Evolutionary conservation across 768 basidiomycete genomes (phyloP).

Genomic region (Kockovaella imperatae): DNA sequence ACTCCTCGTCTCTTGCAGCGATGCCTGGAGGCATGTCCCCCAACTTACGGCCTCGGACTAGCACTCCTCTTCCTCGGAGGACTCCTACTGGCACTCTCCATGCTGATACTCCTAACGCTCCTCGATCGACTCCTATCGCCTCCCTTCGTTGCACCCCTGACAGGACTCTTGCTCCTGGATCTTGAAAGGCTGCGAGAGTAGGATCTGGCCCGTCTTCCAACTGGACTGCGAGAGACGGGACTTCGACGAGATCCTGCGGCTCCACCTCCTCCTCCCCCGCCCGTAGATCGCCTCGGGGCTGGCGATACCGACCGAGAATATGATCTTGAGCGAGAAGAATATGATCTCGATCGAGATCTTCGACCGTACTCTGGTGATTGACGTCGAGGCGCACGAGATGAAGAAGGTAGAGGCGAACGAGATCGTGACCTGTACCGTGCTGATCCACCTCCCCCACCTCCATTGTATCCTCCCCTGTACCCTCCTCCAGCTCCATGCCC

Average conservation of each 20-base stretch:
- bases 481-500: slow-evolving; percentile 15
- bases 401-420: neutral
- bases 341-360: slow-evolving; percentile 11
- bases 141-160: slow-evolving; percentile 1
- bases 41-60: slow-evolving; percentile 3
- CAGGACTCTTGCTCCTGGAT: slow-evolving; percentile 13
- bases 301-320: neutral
- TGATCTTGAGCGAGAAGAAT: slow-evolving; percentile 11
- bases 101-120: slow-evolving; percentile 13
- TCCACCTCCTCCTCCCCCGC: slow-evolving; percentile 1
- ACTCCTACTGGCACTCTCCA: slow-evolving; percentile 20
- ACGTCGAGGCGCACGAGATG: neutral
- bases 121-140: slow-evolving; percentile 9
- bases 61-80: slow-evolving; percentile 1
- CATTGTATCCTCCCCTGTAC: slow-evolving; percentile 8
- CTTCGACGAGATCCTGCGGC: neutral
- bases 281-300: neutral
- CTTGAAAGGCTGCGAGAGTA: neutral
- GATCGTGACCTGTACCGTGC: slow-evolving; percentile 6
- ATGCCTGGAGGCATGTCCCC: neutral
- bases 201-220: neutral
- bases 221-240: neutral
- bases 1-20: neutral
- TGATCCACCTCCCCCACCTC: slow-evolving; percentile 3
- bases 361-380: slow-evolving; percentile 4